Evolutionary conservation across 2,329 filamentous ascomycete genomes (phyloP).

Genomic region (Xylariaceae sp.): DNA sequence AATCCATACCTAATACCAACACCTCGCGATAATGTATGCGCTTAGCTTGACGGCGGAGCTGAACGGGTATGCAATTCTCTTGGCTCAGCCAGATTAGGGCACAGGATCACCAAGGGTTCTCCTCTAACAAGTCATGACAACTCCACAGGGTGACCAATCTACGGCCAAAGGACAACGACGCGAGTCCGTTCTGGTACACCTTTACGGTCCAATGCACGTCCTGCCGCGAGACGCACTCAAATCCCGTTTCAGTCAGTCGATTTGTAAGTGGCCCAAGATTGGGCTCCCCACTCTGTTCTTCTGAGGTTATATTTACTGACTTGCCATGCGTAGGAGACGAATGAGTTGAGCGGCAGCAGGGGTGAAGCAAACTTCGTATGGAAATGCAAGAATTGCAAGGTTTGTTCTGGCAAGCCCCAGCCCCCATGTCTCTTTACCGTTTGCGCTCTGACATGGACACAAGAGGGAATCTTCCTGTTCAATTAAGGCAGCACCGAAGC

Average conservation of each 20-base stretch:
- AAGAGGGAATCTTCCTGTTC: conserved; percentile 81
- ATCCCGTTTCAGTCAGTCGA: conserved; percentile 78
- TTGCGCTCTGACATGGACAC: conserved; percentile 3
- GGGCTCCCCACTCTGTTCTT: neutral
- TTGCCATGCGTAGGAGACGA: conserved; percentile 60
- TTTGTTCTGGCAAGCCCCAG: conserved; percentile 34
- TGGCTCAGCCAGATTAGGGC: neutral
- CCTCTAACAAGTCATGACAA: conserved; percentile 8
- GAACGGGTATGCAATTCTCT: conserved; percentile 48
- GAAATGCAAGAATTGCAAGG: conserved; percentile 98
- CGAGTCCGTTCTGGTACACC: conserved; percentile 88
- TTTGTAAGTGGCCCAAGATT: conserved; percentile 57
- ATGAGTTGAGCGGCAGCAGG: conserved; percentile 86
- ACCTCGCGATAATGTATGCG: conserved; percentile 51
- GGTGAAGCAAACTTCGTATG: conserved; percentile 99
- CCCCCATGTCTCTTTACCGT: neutral
- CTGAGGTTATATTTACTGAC: neutral
- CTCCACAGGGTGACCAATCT: conserved; percentile 75
- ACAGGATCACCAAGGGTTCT: neutral
- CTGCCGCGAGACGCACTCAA: conserved; percentile 84
- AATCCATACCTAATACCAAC: neutral
- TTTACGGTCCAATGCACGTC: conserved; percentile 99
- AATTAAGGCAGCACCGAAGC: conserved; percentile 66
- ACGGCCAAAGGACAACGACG: conserved; percentile 73
- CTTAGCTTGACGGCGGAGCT: conserved; percentile 64